Evolutionary conservation across 257 asterid species (phyloP).

Genomic region (Jasminum sambac): DNA sequence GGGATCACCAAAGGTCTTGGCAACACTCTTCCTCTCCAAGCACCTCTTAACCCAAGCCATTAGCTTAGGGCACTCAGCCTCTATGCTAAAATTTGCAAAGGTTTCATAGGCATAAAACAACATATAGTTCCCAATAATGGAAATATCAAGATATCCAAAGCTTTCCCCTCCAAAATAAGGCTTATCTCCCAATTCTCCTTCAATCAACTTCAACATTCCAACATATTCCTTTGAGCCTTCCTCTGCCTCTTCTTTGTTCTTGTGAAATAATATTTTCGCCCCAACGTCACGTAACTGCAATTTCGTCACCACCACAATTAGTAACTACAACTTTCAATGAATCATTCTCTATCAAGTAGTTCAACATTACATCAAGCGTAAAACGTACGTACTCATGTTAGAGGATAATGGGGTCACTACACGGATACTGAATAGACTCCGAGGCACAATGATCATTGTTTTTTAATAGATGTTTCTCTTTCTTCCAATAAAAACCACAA

Average conservation of each 20-base stretch:
- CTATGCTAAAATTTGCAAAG: constrained; percentile 19
- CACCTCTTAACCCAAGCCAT: constrained; percentile 31
- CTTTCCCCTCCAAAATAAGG: constrained; percentile 28
- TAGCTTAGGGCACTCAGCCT: constrained; percentile 28
- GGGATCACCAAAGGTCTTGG: constrained; percentile 28
- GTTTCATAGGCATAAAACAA: constrained; percentile 24
- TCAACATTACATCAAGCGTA: too few relatives aligned
- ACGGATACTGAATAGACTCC: too few relatives aligned
- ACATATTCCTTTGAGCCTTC: constrained; percentile 23
- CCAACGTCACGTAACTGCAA: constrained; percentile 7
- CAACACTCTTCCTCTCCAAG: constrained; percentile 28
- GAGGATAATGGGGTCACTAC: too few relatives aligned
- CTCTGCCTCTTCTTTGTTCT: constrained; percentile 25
- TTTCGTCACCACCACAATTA: not conserved
- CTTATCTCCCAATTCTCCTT: constrained; percentile 29
- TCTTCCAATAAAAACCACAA: too few relatives aligned
- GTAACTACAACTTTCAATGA: too few relatives aligned
- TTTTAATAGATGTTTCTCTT: too few relatives aligned
- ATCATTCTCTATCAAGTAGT: not conserved
- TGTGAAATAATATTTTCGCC: constrained; percentile 13
- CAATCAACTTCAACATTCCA: constrained; percentile 17
- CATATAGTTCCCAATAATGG: constrained; percentile 19
- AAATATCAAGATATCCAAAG: constrained; percentile 31
- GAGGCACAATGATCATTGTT: too few relatives aligned
- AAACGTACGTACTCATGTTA: too few relatives aligned